Evolutionary conservation across 441 rosid species (phyloP), one percentile per base, ranked within the genome.

Genomic region (Pelargonium fulgidum): DNA sequence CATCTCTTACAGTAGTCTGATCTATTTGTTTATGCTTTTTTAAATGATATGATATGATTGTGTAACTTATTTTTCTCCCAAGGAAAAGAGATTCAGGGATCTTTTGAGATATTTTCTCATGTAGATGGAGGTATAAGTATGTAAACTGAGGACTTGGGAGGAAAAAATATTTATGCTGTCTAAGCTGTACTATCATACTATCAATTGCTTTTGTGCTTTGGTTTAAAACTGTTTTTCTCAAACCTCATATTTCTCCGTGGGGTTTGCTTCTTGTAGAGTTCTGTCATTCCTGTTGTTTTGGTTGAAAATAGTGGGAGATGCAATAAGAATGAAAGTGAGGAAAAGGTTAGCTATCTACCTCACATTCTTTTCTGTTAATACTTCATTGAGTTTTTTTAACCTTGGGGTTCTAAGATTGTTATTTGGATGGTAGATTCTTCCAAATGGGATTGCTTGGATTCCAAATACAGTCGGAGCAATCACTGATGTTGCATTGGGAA

Each of bases 271-370:
- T 67, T 82, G 75, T 69, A 93, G 97, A 83, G 81, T 29, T 79
- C 74, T 68, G 75, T 77, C 62, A 78, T 91, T 73, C 86, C 84
- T 29, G 93, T 86, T 75, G 88, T 84, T 41, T 83, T 89, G 85
- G 96, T 89, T 39, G 97, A 93, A 84, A 93, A 93, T 78, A 91
- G 96, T 56, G 96, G 97, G 74, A 88, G 97, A 85, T 93, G 99
- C 89, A 93, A 79, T 71, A 89, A 89, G 81, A 93, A 91, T 69
- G 97, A 85, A 58, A 75, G 52, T 41, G 89, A 88, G 33, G 98
- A 93, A 79, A 93, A 91, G 97, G 99, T 91, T 71, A 59, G 70
- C 33, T 26, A 26, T 44, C 74, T 58, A 0, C 14, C 44, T 41
- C 0, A 47, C 20, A 33, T 62, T 63, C 65, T 59, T 75, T 50